Conservation (phyloP, 2,329 filamentous ascomycete species). For the Aspergillus hortae region DNA sequence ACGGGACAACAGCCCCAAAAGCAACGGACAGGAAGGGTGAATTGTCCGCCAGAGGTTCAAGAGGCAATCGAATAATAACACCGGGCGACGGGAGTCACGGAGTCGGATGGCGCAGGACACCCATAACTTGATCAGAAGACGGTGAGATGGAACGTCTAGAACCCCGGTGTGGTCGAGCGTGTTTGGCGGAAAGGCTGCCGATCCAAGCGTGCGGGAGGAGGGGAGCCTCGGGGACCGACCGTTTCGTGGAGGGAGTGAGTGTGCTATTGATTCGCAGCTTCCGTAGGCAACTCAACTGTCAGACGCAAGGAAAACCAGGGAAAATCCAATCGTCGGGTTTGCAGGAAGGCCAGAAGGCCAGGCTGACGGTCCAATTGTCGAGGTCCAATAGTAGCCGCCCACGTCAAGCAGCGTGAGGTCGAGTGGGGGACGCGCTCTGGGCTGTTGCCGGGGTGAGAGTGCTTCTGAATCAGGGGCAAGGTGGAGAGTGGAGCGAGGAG, state of each 20-base stretch:
- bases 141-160: slow-evolving; percentile 21
- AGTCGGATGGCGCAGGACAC: slow-evolving; percentile 10
- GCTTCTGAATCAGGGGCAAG: not conserved
- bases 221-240: slow-evolving; percentile 1
- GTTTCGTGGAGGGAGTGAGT: not conserved
- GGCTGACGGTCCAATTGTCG: slow-evolving; percentile 2
- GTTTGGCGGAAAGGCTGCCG: slow-evolving; percentile 10
- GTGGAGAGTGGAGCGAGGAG: slow-evolving; percentile 2
- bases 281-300: slow-evolving; percentile 1
- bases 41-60: slow-evolving; percentile 5
- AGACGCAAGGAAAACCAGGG: slow-evolving; percentile 11
- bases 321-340: not conserved
- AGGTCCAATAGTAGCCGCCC: slow-evolving; percentile 22
- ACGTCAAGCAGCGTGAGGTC: slow-evolving; percentile 18
- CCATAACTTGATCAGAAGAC: slow-evolving; percentile 21
- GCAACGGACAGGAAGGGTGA: slow-evolving; percentile 1
- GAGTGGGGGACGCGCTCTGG: slow-evolving; percentile 14
- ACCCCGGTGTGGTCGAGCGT: slow-evolving; percentile 13
- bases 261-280: not conserved
- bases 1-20: slow-evolving; percentile 6
- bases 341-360: not conserved
- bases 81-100: slow-evolving; percentile 13
- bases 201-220: slow-evolving; percentile 6
- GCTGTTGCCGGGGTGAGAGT: slow-evolving; percentile 5
- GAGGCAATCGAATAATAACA: slow-evolving; percentile 11